Percentiles rank a stretch among this genome's conserved stretches.
phyloP scores from a whole-genome alignment of 495 filamentous ascomycete species.

The Baudoinia panamericana region DNA sequence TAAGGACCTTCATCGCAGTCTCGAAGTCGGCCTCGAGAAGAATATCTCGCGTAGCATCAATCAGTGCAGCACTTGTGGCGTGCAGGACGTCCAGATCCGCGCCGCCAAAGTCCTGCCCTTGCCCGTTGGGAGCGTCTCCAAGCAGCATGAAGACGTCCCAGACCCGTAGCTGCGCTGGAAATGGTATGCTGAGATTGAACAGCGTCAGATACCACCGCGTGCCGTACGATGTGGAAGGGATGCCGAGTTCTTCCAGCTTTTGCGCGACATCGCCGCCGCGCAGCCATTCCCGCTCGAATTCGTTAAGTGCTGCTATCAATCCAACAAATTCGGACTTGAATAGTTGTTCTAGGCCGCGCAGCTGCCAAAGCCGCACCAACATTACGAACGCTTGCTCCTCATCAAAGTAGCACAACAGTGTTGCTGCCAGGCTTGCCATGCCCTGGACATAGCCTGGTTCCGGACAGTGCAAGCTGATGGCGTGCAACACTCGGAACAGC shows the following conservation, averaged over 20 bases:
- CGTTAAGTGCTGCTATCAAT: slow-evolving; percentile 72
- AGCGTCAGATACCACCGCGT: slow-evolving; percentile 96
- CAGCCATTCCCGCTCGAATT: slow-evolving; percentile 83
- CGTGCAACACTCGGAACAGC: slow-evolving; percentile 84
- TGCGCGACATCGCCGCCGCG: slow-evolving; percentile 55
- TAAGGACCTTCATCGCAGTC: slow-evolving; percentile 94
- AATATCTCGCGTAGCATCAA: slow-evolving; percentile 83
- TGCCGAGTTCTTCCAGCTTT: slow-evolving; percentile 65
- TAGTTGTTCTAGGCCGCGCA: slow-evolving; percentile 71
- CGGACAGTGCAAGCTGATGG: slow-evolving; percentile 80
- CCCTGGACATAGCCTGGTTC: slow-evolving; percentile 94
- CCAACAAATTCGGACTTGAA: slow-evolving; percentile 77
- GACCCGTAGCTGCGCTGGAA: slow-evolving; percentile 89
- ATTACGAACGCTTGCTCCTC: slow-evolving; percentile 91
- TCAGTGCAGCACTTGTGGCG: slow-evolving; percentile 77
- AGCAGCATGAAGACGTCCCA: slow-evolving; percentile 99
- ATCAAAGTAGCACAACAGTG: slow-evolving; percentile 90
- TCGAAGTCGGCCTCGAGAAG: slow-evolving; percentile 92
- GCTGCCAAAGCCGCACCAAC: slow-evolving; percentile 81
- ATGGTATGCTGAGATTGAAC: slow-evolving; percentile 95
- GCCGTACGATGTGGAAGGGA: slow-evolving; percentile 82
- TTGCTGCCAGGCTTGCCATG: slow-evolving; percentile 89
- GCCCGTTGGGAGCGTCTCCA: slow-evolving; percentile 41
- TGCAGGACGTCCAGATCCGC: slow-evolving; percentile 75
- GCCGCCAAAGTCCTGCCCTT: slow-evolving; percentile 36